These are phyloP conservation scores for Bruguiera parviflora DNA, from an alignment of 345 rosid species.

Conservation along the genomic window DNA sequence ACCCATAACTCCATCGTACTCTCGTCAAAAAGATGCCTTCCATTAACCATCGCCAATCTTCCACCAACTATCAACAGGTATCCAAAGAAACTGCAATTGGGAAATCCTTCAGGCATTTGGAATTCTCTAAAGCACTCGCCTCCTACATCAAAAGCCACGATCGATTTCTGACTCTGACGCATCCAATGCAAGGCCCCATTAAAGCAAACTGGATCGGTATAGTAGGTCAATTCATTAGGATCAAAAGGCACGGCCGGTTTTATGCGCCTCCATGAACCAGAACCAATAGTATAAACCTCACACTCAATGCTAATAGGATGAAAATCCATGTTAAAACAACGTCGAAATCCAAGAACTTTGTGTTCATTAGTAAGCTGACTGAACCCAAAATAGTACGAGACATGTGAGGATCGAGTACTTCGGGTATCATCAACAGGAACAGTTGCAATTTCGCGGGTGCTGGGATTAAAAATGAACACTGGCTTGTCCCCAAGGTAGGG, in stretches of 20 bases:
- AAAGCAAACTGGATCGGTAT: neutral
- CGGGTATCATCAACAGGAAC: neutral
- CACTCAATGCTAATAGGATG: neutral
- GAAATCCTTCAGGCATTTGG: neutral
- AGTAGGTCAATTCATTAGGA: neutral
- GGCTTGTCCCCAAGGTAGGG: conserved; percentile 2
- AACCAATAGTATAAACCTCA: neutral
- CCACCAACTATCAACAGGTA: neutral
- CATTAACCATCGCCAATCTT: neutral
- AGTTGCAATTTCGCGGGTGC: neutral
- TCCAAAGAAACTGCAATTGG: neutral
- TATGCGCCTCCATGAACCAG: conserved; percentile 1
- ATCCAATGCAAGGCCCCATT: conserved; percentile 5
- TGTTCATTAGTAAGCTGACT: neutral
- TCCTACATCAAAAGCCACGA: conserved; percentile 4
- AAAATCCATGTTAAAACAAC: neutral
- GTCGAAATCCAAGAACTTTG: conserved; percentile 1
- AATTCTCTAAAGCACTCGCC: conserved; percentile 3
- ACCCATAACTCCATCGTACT: neutral
- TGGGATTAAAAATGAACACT: neutral
- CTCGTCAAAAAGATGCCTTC: neutral
- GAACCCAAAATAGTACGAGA: conserved; percentile 1
- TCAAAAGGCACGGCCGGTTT: neutral
- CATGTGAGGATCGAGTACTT: neutral
- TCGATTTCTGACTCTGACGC: neutral